Conservation (phyloP, 306 rosid species). For the Pyrus pyrifolia region DNA sequence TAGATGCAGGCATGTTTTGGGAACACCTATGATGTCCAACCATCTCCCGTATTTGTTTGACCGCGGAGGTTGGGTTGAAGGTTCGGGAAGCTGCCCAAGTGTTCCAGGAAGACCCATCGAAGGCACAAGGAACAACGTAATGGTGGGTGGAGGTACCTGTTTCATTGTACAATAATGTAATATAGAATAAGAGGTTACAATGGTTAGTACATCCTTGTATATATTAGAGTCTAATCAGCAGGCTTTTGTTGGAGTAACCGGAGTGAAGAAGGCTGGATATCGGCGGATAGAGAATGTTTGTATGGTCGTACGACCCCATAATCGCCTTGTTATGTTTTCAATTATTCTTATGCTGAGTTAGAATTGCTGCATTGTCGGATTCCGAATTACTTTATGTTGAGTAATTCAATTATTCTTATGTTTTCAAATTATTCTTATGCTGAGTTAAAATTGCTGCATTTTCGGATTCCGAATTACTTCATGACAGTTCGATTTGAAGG, state of each 20-base stretch:
- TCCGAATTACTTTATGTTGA: too few relatives aligned
- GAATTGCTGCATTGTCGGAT: not conserved
- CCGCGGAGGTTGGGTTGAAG: slow-evolving; percentile 43
- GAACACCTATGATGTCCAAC: slow-evolving; percentile 49
- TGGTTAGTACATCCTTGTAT: slow-evolving; percentile 35
- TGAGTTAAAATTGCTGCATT: not conserved
- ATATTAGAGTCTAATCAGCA: slow-evolving; percentile 14
- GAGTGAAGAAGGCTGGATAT: slow-evolving; percentile 11
- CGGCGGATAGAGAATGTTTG: not conserved
- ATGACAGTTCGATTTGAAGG: too few relatives aligned
- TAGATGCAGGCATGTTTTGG: slow-evolving; percentile 12
- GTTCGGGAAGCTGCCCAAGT: slow-evolving; percentile 25
- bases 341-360: not conserved
- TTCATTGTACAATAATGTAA: slow-evolving; percentile 57
- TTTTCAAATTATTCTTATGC: not conserved
- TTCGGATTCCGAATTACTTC: too few relatives aligned
- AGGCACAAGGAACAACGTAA: slow-evolving; percentile 15
- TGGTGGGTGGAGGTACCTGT: slow-evolving; percentile 22
- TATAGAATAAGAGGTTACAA: slow-evolving; percentile 21
- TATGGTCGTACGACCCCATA: too few relatives aligned
- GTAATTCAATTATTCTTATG: too few relatives aligned
- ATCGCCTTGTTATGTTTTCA: not conserved
- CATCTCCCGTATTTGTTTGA: slow-evolving; percentile 17
- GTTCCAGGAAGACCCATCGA: slow-evolving; percentile 3
- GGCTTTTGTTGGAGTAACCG: slow-evolving; percentile 14